A percentile compares a stretch with the other conserved stretches of the same genome.
Evolutionary conservation across 305 asterid genomes (phyloP).

Genomic region (Fraxinus xanthoxyloides): DNA sequence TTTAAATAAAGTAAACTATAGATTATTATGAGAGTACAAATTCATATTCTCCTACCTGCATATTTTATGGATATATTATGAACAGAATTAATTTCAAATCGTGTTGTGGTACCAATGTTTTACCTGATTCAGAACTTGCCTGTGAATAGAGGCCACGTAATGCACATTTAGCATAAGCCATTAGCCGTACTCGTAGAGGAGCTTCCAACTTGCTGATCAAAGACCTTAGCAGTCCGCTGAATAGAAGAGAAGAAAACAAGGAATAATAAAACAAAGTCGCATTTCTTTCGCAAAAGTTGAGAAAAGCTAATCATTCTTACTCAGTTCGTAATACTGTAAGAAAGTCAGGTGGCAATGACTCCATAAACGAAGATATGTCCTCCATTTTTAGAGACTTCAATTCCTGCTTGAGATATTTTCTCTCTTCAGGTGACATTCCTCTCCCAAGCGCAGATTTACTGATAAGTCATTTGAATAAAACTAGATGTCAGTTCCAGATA

Average conservation of each 20-base stretch:
- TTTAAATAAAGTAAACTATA: not conserved
- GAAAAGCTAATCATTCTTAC: conserved; percentile 38
- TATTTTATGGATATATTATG: not conserved
- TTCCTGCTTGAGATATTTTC: conserved; percentile 56
- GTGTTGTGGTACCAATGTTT: not conserved
- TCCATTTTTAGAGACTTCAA: conserved; percentile 69
- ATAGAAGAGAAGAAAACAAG: conserved; percentile 12
- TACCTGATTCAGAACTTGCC: conserved; percentile 53
- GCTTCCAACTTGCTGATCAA: conserved; percentile 86
- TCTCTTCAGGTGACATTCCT: conserved; percentile 77
- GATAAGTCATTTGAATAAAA: conserved; percentile 5
- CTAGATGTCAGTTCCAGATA: conserved; percentile 16
- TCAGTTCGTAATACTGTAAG: conserved; percentile 73
- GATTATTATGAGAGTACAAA: not conserved
- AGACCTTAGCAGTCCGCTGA: conserved; percentile 81
- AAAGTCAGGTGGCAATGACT: conserved; percentile 80
- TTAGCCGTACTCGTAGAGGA: conserved; percentile 59
- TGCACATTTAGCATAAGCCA: conserved; percentile 76
- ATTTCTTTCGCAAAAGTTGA: not conserved
- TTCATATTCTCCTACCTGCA: conserved; percentile 7
- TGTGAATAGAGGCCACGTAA: conserved; percentile 51
- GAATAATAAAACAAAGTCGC: not conserved
- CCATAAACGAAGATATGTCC: conserved; percentile 90
- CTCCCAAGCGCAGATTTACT: conserved; percentile 78
- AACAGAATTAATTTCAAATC: not conserved